These are phyloP conservation scores for Pythium oligandrum DNA, from an alignment of 352 stramenopile genomes.

Conservation along the genomic window DNA sequence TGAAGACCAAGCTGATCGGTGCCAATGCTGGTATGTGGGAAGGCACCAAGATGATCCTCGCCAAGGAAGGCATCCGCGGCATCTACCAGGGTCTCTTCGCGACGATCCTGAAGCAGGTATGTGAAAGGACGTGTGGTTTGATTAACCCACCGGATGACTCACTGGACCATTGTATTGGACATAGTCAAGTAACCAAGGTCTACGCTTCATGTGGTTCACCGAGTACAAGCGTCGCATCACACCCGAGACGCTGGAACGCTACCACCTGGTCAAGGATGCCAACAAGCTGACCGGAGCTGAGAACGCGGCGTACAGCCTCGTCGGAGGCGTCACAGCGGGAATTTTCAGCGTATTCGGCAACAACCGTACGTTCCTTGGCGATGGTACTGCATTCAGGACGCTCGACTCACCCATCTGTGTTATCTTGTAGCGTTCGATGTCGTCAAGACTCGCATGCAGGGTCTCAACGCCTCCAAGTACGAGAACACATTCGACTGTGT, in stretches of 20 bases:
- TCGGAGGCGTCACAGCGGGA: conserved; percentile 94
- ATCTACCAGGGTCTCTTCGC: conserved; percentile 93
- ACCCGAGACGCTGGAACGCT: conserved; percentile 45
- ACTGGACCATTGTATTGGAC: background rate
- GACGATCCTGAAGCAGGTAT: conserved; percentile 93
- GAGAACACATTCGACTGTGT: conserved; percentile 89
- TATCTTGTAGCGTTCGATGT: conserved; percentile 64
- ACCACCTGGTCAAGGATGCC: conserved; percentile 54
- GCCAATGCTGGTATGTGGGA: conserved; percentile 90
- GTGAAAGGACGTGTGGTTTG: background rate
- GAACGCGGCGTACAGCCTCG: conserved; percentile 82
- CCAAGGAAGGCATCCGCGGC: conserved; percentile 86
- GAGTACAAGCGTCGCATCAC: conserved; percentile 88
- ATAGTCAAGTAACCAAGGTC: conserved; percentile 91
- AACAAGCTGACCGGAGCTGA: conserved; percentile 68
- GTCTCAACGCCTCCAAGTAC: conserved; percentile 64
- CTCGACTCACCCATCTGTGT: conserved; percentile 1
- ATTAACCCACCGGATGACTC: background rate
- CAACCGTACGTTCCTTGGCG: conserved; percentile 80
- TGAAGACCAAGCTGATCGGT: conserved; percentile 98
- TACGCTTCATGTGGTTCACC: conserved; percentile 97
- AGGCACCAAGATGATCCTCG: conserved; percentile 90
- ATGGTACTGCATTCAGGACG: conserved; percentile 11
- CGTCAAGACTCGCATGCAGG: conserved; percentile 85
- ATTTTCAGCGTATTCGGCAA: conserved; percentile 97